Conservation (phyloP, 2,329 filamentous ascomycete genomes). For the Thelonectria discophora region DNA sequence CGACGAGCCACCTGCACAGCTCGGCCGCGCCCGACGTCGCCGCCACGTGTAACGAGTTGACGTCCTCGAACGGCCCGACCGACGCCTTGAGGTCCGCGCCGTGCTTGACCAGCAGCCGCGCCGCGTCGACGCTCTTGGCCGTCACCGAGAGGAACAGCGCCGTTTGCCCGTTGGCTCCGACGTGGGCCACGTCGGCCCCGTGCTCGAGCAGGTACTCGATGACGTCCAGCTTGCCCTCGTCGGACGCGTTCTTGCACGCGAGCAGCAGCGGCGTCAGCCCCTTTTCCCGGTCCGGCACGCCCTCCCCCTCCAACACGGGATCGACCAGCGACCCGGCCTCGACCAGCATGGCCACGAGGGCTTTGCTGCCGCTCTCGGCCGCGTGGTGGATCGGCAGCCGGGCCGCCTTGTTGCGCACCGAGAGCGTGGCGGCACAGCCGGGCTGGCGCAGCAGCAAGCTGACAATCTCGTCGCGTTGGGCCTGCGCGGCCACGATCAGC, state of each 20-base stretch:
- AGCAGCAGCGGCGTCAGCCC: constrained; percentile 12
- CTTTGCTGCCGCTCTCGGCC: not conserved
- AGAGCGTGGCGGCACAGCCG: constrained; percentile 2
- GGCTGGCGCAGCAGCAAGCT: constrained; percentile 6
- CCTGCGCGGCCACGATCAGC: constrained; percentile 1
- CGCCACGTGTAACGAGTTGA: constrained; percentile 17
- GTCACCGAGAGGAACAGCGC: constrained; percentile 12
- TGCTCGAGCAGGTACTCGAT: constrained; percentile 18
- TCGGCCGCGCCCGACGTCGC: constrained; percentile 11
- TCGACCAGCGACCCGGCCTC: constrained; percentile 17
- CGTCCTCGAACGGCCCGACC: constrained; percentile 15
- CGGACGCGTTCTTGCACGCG: constrained; percentile 9
- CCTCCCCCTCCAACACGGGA: constrained; percentile 6
- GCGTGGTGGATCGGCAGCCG: constrained; percentile 16
- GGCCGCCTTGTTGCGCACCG: not conserved
- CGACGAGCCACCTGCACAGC: constrained; percentile 11
- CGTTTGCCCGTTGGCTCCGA: constrained; percentile 1
- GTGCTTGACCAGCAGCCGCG: constrained; percentile 8
- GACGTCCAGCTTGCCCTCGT: constrained; percentile 4
- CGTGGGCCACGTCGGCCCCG: constrained; percentile 2
- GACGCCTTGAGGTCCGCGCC: constrained; percentile 15
- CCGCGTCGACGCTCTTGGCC: constrained; percentile 12
- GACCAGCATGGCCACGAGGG: constrained; percentile 7
- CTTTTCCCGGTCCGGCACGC: constrained; percentile 5
- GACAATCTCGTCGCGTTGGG: constrained; percentile 2